phyloP scores from a whole-genome alignment of 345 rosid genomes.

The Corchorus olitorius region DNA sequence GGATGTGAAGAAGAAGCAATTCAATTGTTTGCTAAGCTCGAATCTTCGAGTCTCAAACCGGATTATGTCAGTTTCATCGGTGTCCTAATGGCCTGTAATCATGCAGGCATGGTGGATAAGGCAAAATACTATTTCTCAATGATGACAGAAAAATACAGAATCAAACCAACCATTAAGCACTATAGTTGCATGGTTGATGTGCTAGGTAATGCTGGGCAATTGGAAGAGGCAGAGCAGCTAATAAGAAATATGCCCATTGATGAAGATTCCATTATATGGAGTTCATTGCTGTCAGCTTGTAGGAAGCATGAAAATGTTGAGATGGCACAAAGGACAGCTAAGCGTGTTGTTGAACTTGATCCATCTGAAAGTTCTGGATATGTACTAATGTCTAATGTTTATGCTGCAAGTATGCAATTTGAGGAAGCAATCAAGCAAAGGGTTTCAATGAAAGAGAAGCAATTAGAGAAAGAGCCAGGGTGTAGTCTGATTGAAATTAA shows the following conservation, averaged over 20 bases:
- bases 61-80: slow-evolving; percentile 63
- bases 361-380: slow-evolving; percentile 60
- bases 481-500: slow-evolving; percentile 76
- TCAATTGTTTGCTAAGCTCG: slow-evolving; percentile 50
- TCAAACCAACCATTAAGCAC: slow-evolving; percentile 69
- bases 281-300: slow-evolving; percentile 63
- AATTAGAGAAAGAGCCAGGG: slow-evolving; percentile 65
- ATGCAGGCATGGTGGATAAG: slow-evolving; percentile 51
- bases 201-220: slow-evolving; percentile 57
- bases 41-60: slow-evolving; percentile 50
- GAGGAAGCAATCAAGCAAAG: slow-evolving; percentile 64
- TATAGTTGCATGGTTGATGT: slow-evolving; percentile 67
- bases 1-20: slow-evolving; percentile 58
- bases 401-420: slow-evolving; percentile 50
- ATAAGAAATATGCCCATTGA: slow-evolving; percentile 52
- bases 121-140: slow-evolving; percentile 51
- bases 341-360: slow-evolving; percentile 46
- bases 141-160: slow-evolving; percentile 56
- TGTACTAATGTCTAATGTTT: slow-evolving; percentile 71
- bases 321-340: slow-evolving; percentile 60
- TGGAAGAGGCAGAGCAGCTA: slow-evolving; percentile 68
- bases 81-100: slow-evolving; percentile 77
- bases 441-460: slow-evolving; percentile 52
- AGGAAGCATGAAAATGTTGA: slow-evolving; percentile 52
- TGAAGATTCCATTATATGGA: slow-evolving; percentile 70